Evolutionary conservation across 768 basidiomycete species (phyloP).

Genomic region (Galerina marginata): DNA sequence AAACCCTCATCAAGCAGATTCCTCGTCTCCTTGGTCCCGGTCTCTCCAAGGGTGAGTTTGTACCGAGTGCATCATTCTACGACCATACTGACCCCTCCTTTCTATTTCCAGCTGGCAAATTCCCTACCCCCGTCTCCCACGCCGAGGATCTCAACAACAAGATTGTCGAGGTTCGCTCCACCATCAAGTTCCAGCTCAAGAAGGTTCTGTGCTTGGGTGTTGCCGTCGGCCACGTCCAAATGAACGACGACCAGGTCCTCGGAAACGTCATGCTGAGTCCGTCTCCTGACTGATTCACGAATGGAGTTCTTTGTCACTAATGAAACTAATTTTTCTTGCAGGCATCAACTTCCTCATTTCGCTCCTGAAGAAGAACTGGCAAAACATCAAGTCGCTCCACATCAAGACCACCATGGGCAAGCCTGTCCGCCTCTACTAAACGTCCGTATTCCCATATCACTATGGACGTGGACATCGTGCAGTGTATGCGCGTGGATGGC

Average conservation of each 20-base stretch:
- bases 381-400: conserved; percentile 98
- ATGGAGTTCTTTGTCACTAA: background rate
- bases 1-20: conserved; percentile 98
- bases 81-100: background rate
- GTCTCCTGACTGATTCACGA: background rate
- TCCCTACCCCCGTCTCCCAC: conserved; percentile 96
- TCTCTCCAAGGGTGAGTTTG: conserved; percentile 89
- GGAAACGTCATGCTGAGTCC: conserved; percentile 96
- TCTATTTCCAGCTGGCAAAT: conserved; percentile 80
- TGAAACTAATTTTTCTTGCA: conserved; percentile 32
- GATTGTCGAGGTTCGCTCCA: conserved; percentile 94
- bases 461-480: background rate
- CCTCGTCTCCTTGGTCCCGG: conserved; percentile 99
- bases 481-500: background rate
- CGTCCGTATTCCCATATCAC: background rate
- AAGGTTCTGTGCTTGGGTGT: conserved; percentile 99
- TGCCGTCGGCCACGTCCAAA: conserved; percentile 96
- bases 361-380: conserved; percentile 99
- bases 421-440: conserved; percentile 91
- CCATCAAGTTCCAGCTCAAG: conserved; percentile 99
- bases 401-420: conserved; percentile 99
- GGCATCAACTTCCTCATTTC: conserved; percentile 99
- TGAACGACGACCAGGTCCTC: conserved; percentile 97
- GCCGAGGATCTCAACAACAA: conserved; percentile 89
- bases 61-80: background rate